These are phyloP conservation scores for Ophiocytium majus DNA, from an alignment of 352 stramenopile genomes.

Conservation along the genomic window DNA sequence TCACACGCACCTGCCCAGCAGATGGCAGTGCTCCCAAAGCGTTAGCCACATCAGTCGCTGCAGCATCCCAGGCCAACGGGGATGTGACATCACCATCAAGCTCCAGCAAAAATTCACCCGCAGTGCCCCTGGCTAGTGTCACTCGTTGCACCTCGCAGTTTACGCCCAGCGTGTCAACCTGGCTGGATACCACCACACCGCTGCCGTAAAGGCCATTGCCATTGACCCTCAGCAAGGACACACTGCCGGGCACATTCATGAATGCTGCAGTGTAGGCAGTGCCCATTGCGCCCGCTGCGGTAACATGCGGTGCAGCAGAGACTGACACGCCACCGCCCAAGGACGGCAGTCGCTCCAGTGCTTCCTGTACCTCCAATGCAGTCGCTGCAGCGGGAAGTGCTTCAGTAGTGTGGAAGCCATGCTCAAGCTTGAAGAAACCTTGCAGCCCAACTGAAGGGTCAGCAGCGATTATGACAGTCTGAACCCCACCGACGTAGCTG, in stretches of 20 bases:
- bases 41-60: neutral
- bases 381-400: constrained; percentile 16
- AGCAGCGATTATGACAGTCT: neutral
- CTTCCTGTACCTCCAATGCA: constrained; percentile 32
- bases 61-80: neutral
- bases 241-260: constrained; percentile 29
- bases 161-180: neutral
- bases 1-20: neutral
- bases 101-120: neutral
- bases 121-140: neutral
- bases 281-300: constrained; percentile 22
- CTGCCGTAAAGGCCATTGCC: constrained; percentile 23
- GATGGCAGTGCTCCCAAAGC: neutral
- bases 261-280: constrained; percentile 36
- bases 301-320: constrained; percentile 13
- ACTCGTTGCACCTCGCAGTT: neutral
- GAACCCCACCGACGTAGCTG: neutral
- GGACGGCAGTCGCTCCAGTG: constrained; percentile 32
- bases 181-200: neutral
- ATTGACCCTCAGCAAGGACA: constrained; percentile 27
- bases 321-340: constrained; percentile 37
- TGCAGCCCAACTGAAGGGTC: constrained; percentile 30
- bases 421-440: constrained; percentile 30
- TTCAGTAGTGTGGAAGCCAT: constrained; percentile 36
- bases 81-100: neutral